phyloP scores from a whole-genome alignment of 73 alveolate species.

The Effrenium voratum region DNA sequence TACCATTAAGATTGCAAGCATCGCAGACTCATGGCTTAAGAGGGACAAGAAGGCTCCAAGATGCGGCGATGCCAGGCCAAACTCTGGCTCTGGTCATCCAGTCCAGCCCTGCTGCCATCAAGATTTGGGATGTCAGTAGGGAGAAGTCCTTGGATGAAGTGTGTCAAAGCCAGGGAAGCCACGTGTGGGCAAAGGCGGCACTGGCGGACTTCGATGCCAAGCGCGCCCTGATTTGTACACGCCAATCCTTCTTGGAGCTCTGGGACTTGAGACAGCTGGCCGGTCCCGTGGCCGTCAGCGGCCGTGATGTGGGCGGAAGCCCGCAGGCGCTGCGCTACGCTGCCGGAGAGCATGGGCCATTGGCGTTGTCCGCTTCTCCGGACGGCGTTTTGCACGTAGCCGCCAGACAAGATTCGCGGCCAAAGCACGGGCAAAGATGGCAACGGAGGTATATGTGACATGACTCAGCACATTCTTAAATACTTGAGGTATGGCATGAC shows the following conservation, averaged over 20 bases:
- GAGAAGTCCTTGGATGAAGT: slow-evolving; percentile 31
- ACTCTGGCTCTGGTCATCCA: slow-evolving; percentile 43
- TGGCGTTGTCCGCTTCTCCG: slow-evolving; percentile 46
- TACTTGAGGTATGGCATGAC: no score
- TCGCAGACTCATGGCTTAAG: background rate
- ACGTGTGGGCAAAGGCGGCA: slow-evolving; percentile 62
- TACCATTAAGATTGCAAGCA: background rate
- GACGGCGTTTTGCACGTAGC: slow-evolving; percentile 55
- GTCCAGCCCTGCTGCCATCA: slow-evolving; percentile 68
- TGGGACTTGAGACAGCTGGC: slow-evolving; percentile 74
- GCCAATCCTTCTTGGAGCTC: slow-evolving; percentile 38
- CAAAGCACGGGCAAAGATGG: no score
- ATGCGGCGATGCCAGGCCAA: slow-evolving; percentile 39
- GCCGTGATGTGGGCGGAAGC: slow-evolving; percentile 80
- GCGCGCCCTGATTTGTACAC: slow-evolving; percentile 26
- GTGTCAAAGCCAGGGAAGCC: background rate
- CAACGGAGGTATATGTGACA: no score
- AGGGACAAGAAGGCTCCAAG: background rate
- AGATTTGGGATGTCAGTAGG: slow-evolving; percentile 85
- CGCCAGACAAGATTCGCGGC: no score
- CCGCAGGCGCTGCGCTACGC: slow-evolving; percentile 40
- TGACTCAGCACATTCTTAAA: no score
- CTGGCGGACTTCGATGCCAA: slow-evolving; percentile 35
- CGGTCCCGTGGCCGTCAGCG: slow-evolving; percentile 52
- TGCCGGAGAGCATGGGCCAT: background rate